Base-by-base conservation (phyloP, 768 basidiomycete genomes). In the Panaeolus papilionaceus region DNA sequence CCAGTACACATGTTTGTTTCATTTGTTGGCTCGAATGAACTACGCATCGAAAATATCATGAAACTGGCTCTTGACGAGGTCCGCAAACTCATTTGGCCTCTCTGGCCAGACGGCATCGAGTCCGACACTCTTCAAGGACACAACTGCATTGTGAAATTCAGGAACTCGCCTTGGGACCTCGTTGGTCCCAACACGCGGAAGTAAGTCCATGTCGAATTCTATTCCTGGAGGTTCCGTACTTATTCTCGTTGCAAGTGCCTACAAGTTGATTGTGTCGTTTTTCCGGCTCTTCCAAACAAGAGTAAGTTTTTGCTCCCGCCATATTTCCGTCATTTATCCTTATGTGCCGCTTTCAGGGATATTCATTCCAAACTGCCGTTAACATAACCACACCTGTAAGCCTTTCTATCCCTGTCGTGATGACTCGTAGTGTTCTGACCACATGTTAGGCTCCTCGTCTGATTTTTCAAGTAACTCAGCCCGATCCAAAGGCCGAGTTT, bases 1-100 rank as follows among this genome's bases (percentile, higher is more conserved):
- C 42, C 62, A 93, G 92, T 88, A 70, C 91, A 93, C 73, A 82
- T 93, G 80, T 89, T 93, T 73, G 79, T 94, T 61, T 86, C 89
- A 26, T 88, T 94, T 71, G 84, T 85, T 67, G 85, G 87, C 49
- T 85, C 86, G 66, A 89, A 87, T 71, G 89, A 92, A 77, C 77
- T 93, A 51, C 84, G 84, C 61, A 79, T 88, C 61, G 88, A 89
- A 69, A 83, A 85, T 66, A 78, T 85, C 40, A 79, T 82, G 66
- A 75, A 79, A 45, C 77, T 81, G 4, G 88, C 87, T 0, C 77
- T 90, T 61, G 84, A 87, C 40, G 90, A 91, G 70, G 82, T 93
- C 47, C 80, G 86, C 66, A 80, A 84, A 45, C 75, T 79, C 2
- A 81, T 93, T 26, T 80, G 89, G 70, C 84, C 85, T 14, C 79